These are phyloP conservation scores for Lichtheimia corymbifera DNA, from an alignment of 371 early-diverging fungal species.

Conservation along the genomic window DNA sequence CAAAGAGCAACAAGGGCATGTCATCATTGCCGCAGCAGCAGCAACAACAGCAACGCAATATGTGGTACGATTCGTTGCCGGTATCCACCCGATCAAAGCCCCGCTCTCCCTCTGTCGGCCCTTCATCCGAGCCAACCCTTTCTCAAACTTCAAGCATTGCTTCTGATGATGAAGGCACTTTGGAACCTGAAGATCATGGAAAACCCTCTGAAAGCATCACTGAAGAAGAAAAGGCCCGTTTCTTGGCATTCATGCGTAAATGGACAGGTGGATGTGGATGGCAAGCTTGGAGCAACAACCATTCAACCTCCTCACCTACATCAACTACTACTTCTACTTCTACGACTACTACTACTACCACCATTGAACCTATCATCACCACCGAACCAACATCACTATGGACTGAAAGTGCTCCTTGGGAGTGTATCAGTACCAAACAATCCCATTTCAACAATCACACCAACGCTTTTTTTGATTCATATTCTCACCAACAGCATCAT, in stretches of 20 bases:
- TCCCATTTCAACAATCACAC: neutral
- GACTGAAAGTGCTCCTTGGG: slow-evolving; percentile 5
- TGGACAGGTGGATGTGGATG: slow-evolving; percentile 45
- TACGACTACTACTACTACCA: neutral
- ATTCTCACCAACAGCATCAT: neutral
- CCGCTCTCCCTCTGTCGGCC: neutral
- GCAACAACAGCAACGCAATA: neutral
- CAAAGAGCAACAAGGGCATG: neutral
- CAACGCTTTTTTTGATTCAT: neutral
- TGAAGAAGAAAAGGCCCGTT: slow-evolving; percentile 47
- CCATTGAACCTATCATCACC: no score
- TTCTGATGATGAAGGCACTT: slow-evolving; percentile 1
- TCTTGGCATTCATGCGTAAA: slow-evolving; percentile 44
- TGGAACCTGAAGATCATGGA: neutral
- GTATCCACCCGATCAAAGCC: slow-evolving; percentile 1
- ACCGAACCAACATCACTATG: neutral
- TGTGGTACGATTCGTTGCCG: neutral
- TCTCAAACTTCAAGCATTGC: neutral
- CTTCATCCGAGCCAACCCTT: neutral
- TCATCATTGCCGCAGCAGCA: neutral
- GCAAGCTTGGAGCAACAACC: slow-evolving; percentile 1
- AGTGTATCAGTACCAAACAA: slow-evolving; percentile 2
- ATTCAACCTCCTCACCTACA: neutral
- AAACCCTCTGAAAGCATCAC: slow-evolving; percentile 18
- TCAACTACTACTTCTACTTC: neutral